These are phyloP conservation scores for Solanum chilense DNA, from an alignment of 257 asterid genomes.

Conservation along the genomic window DNA sequence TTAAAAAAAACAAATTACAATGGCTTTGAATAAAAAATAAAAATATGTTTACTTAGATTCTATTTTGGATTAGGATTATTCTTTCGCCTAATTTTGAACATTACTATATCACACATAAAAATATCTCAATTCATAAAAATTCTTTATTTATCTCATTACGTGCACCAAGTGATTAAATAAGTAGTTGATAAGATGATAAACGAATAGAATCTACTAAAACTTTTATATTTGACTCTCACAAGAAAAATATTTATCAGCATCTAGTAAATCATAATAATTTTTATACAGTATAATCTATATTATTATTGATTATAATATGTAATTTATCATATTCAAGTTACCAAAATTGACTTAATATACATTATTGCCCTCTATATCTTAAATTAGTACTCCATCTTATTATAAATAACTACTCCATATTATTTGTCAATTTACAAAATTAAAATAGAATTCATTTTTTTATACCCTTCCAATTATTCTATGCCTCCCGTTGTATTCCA, in stretches of 20 bases:
- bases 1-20: neutral
- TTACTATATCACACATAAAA: neutral
- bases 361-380: neutral
- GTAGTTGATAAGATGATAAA: neutral
- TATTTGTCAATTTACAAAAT: too few species aligned
- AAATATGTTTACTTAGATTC: neutral
- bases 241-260: too few species aligned
- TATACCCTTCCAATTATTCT: neutral
- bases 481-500: neutral
- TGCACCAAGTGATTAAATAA: neutral
- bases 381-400: neutral
- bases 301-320: too few species aligned
- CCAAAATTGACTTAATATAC: neutral
- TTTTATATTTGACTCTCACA: too few species aligned
- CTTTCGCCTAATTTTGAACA: neutral
- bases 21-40: neutral
- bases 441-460: too few species aligned
- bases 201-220: neutral
- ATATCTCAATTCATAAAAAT: neutral
- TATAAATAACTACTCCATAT: too few species aligned
- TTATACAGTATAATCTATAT: too few species aligned
- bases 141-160: neutral
- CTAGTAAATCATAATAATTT: too few species aligned
- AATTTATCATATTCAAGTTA: too few species aligned
- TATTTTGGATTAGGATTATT: neutral